These are phyloP conservation scores for Biscutella auriculata DNA, from an alignment of 441 rosid genomes.

Conservation along the genomic window DNA sequence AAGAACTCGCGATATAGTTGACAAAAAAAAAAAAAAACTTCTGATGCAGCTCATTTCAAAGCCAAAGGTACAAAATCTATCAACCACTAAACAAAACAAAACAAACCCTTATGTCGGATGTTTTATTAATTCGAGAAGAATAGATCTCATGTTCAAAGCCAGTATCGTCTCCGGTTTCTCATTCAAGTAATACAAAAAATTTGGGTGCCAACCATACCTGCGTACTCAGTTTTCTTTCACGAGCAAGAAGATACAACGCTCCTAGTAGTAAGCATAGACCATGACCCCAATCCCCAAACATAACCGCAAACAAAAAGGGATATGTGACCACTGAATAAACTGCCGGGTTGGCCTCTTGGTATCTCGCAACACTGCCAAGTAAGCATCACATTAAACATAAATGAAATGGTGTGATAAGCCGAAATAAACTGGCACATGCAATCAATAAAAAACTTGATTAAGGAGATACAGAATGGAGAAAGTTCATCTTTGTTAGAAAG, in stretches of 20 bases:
- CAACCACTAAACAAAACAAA: slow-evolving; percentile 3
- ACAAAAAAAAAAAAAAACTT: no score
- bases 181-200: slow-evolving; percentile 1
- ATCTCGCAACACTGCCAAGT: slow-evolving; percentile 78
- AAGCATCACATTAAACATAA: slow-evolving; percentile 14
- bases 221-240: slow-evolving; percentile 58
- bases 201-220: slow-evolving; percentile 43
- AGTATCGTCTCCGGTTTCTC: not conserved
- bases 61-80: not conserved
- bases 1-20: not conserved
- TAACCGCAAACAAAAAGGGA: slow-evolving; percentile 95
- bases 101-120: not conserved
- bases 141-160: slow-evolving; percentile 6
- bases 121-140: not conserved
- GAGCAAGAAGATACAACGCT: slow-evolving; percentile 72
- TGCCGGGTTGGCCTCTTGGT: slow-evolving; percentile 93
- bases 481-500: not conserved
- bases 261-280: slow-evolving; percentile 91
- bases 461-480: not conserved
- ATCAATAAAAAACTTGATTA: slow-evolving; percentile 12
- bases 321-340: slow-evolving; percentile 77
- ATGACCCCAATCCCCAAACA: slow-evolving; percentile 99
- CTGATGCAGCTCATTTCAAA: slow-evolving; percentile 1
- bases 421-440: slow-evolving; percentile 15
- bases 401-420: slow-evolving; percentile 18